These are phyloP conservation scores for Ceratobasidium sp. DNA, from an alignment of 1,284 basidiomycete genomes.

Conservation along the genomic window DNA sequence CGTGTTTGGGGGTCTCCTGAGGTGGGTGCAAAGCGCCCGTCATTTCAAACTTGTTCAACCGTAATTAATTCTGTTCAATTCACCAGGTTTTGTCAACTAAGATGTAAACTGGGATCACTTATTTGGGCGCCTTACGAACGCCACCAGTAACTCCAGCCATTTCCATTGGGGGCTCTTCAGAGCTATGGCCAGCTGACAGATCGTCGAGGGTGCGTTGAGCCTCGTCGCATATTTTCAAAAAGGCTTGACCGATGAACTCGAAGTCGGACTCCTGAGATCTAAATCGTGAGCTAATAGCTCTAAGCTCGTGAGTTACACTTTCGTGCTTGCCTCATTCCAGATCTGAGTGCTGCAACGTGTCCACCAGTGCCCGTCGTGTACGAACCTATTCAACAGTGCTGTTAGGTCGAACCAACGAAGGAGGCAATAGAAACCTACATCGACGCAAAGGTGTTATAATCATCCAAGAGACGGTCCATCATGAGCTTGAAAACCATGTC, in stretches of 20 bases:
- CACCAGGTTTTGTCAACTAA: no score
- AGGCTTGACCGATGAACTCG: slow-evolving; percentile 17
- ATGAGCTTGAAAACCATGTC: slow-evolving; percentile 50
- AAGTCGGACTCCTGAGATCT: slow-evolving; percentile 17
- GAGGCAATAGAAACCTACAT: slow-evolving; percentile 52
- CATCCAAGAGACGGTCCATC: slow-evolving; percentile 57
- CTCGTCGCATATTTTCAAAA: slow-evolving; percentile 25
- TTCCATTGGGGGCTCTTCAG: background rate
- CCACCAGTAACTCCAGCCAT: background rate
- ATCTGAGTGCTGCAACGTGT: slow-evolving; percentile 75
- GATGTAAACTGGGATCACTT: no score
- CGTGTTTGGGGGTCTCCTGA: no score
- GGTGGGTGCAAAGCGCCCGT: no score
- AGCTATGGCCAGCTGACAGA: background rate
- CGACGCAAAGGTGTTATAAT: slow-evolving; percentile 60
- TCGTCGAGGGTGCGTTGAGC: slow-evolving; percentile 1
- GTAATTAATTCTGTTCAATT: no score
- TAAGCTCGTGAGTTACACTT: background rate
- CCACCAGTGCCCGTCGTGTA: slow-evolving; percentile 77
- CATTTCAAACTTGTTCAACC: no score
- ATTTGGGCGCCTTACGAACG: no score
- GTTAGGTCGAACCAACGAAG: slow-evolving; percentile 14
- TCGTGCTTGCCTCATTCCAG: slow-evolving; percentile 71
- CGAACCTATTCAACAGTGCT: slow-evolving; percentile 50
- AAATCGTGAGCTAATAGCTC: background rate